phyloP scores from a whole-genome alignment of 805 yeast genomes.

The Metschnikowia vanudenii region DNA sequence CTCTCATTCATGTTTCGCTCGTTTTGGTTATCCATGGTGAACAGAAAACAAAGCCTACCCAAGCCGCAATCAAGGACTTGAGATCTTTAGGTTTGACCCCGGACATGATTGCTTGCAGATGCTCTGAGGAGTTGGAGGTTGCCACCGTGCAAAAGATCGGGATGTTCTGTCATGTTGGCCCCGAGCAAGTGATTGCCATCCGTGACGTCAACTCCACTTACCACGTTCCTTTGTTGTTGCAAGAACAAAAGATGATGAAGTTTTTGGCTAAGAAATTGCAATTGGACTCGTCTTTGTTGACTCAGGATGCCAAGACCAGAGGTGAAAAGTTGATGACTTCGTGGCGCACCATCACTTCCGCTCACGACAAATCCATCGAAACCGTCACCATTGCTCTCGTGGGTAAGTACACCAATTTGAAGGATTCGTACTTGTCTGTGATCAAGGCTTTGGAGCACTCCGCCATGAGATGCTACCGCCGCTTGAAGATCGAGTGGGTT shows the following conservation, averaged over 20 bases:
- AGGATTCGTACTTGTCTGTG: slow-evolving; percentile 92
- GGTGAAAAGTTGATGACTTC: slow-evolving; percentile 70
- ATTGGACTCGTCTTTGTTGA: slow-evolving; percentile 44
- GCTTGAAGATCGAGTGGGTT: slow-evolving; percentile 90
- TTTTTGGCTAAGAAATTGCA: slow-evolving; percentile 68
- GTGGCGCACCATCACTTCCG: slow-evolving; percentile 79
- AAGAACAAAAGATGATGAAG: slow-evolving; percentile 80
- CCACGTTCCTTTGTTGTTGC: slow-evolving; percentile 90
- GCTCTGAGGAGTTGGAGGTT: slow-evolving; percentile 75
- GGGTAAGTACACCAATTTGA: slow-evolving; percentile 94
- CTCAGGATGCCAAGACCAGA: slow-evolving; percentile 50
- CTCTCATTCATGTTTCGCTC: slow-evolving; percentile 92
- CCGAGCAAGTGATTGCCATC: slow-evolving; percentile 95
- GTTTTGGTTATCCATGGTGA: slow-evolving; percentile 99
- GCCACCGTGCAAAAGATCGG: slow-evolving; percentile 94
- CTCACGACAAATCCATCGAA: slow-evolving; percentile 80
- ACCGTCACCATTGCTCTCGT: slow-evolving; percentile 93
- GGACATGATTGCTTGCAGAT: slow-evolving; percentile 97
- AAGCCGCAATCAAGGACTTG: slow-evolving; percentile 96
- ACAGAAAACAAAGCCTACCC: slow-evolving; percentile 98
- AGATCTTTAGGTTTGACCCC: slow-evolving; percentile 94
- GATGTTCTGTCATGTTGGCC: slow-evolving; percentile 98
- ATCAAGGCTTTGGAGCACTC: slow-evolving; percentile 95
- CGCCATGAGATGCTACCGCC: slow-evolving; percentile 83
- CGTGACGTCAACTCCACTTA: slow-evolving; percentile 96